Percentiles rank a stretch among this genome's conserved stretches.
phyloP scores from a whole-genome alignment of 1,139 yeast genomes.

The Yamadazyma jaroonii region DNA sequence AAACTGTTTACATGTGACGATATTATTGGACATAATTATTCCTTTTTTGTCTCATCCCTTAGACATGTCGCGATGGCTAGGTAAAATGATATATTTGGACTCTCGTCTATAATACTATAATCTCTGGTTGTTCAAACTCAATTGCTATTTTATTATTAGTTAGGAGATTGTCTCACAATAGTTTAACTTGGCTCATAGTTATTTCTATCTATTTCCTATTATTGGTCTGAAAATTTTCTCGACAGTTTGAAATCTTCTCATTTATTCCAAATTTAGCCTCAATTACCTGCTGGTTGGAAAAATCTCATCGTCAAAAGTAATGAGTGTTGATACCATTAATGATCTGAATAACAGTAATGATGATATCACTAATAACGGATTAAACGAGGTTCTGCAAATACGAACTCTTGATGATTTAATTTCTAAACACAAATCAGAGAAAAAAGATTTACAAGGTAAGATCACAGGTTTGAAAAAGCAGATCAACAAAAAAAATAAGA shows the following conservation, averaged over 20 bases:
- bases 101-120: conserved; percentile 1
- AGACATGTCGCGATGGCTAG: not conserved
- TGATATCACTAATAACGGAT: too few relatives aligned
- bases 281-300: not conserved
- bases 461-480: conserved; percentile 78
- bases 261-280: not conserved
- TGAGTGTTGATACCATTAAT: too few relatives aligned
- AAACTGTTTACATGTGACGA: not conserved
- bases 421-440: conserved; percentile 67
- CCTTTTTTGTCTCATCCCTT: conserved; percentile 2
- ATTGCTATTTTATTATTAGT: too few relatives aligned
- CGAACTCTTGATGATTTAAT: conserved; percentile 45
- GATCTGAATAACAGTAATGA: too few relatives aligned
- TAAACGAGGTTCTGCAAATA: not conserved
- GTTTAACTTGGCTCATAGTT: too few relatives aligned
- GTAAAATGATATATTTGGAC: not conserved
- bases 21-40: not conserved
- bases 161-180: too few relatives aligned
- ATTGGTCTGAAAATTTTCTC: too few relatives aligned
- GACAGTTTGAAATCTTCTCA: too few relatives aligned
- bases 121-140: not conserved
- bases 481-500: conserved; percentile 76
- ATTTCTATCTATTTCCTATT: too few relatives aligned
- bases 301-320: not conserved
- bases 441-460: conserved; percentile 60